Percentiles rank a stretch among this genome's conserved stretches.
Evolutionary conservation across 2,329 filamentous ascomycete genomes (phyloP).

Genomic region (Cladosporium colombiae): DNA sequence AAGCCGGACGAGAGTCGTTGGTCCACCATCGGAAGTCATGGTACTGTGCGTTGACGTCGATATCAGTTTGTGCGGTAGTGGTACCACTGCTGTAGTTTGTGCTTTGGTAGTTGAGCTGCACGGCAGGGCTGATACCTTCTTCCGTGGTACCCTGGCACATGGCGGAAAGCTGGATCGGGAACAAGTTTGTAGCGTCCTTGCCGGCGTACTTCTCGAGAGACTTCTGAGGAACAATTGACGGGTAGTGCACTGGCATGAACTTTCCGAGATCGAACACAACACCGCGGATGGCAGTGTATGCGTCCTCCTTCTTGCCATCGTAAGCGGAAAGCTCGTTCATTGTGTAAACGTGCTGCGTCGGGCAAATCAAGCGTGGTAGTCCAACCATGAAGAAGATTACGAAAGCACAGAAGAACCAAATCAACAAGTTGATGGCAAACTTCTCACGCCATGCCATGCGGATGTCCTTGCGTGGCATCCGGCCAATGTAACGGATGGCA

Average conservation of each 20-base stretch:
- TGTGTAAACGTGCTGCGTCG: conserved; percentile 85
- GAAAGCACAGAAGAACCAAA: conserved; percentile 80
- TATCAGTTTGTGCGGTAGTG: conserved; percentile 62
- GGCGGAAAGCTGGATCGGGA: conserved; percentile 91
- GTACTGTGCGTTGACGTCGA: conserved; percentile 75
- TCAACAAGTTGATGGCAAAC: conserved; percentile 94
- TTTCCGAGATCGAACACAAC: conserved; percentile 79
- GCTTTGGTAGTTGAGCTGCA: conserved; percentile 81
- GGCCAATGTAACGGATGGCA: conserved; percentile 70
- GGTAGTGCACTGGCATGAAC: conserved; percentile 79
- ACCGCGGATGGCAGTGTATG: conserved; percentile 81
- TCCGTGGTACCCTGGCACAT: conserved; percentile 77
- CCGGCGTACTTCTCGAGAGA: conserved; percentile 79
- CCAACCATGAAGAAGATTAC: conserved; percentile 86
- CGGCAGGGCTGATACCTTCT: conserved; percentile 66
- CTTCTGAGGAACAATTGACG: conserved; percentile 61
- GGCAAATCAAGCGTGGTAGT: conserved; percentile 87
- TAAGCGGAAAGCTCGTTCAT: conserved; percentile 71
- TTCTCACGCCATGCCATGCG: conserved; percentile 95
- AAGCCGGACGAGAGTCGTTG: conserved; percentile 81
- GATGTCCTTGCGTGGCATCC: conserved; percentile 90
- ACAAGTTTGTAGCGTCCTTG: conserved; percentile 80
- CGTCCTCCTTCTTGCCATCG: conserved; percentile 64
- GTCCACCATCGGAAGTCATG: conserved; percentile 90
- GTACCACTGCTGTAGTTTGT: conserved; percentile 70